phyloP scores from a whole-genome alignment of 768 basidiomycete genomes.

The Serendipita sp. region DNA sequence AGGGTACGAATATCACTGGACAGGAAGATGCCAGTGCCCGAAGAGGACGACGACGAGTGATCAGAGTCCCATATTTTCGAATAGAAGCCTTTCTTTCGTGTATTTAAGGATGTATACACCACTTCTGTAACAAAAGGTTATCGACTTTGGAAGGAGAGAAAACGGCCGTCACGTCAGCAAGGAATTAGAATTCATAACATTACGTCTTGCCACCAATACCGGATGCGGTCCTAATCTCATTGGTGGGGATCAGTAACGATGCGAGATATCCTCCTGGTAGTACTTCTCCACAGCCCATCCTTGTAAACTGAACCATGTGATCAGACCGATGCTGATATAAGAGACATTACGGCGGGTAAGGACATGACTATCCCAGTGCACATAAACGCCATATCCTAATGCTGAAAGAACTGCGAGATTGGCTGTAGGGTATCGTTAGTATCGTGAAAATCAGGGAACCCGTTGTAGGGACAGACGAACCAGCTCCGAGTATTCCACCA shows the following conservation, averaged over 20 bases:
- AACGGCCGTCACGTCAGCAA: too few relatives aligned
- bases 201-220: too few relatives aligned
- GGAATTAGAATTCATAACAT: too few relatives aligned
- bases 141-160: too few relatives aligned
- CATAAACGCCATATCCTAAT: slow-evolving; percentile 48
- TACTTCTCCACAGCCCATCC: slow-evolving; percentile 5
- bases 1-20: not conserved
- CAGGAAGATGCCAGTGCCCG: not conserved
- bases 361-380: slow-evolving; percentile 39
- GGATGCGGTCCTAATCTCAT: too few relatives aligned
- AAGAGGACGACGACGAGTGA: not conserved
- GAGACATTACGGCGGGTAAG: not conserved
- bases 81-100: too few relatives aligned
- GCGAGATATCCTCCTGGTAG: not conserved
- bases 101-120: too few relatives aligned
- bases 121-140: too few relatives aligned
- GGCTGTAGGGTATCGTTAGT: slow-evolving; percentile 21
- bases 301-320: slow-evolving; percentile 2
- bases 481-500: slow-evolving; percentile 43
- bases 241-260: not conserved
- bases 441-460: not conserved
- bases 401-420: slow-evolving; percentile 48
- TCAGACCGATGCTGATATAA: not conserved
- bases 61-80: too few relatives aligned
- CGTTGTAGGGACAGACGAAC: not conserved